Percentiles rank a stretch among this genome's conserved stretches.
Conservation (phyloP, 1,284 basidiomycete genomes). For the Neolentinus lepideus region DNA sequence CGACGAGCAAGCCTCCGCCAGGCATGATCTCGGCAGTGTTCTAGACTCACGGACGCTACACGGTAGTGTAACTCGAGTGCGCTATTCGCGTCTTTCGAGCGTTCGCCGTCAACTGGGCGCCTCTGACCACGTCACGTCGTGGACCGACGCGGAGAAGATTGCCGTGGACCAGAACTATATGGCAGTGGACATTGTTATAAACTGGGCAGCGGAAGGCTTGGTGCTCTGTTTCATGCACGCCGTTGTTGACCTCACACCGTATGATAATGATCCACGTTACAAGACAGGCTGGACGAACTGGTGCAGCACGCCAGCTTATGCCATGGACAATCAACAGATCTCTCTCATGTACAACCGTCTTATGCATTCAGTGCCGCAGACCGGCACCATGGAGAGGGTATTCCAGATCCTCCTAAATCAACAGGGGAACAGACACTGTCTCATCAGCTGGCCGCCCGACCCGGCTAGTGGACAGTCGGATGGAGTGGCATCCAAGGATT, state of each 20-base stretch:
- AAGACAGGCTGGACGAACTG: conserved; percentile 90
- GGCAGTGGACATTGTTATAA: conserved; percentile 89
- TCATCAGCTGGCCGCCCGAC: conserved; percentile 88
- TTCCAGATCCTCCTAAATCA: conserved; percentile 71
- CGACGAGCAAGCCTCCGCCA: conserved; percentile 76
- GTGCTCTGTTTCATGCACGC: conserved; percentile 96
- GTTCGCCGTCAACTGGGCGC: conserved; percentile 64
- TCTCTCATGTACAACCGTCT: conserved; percentile 53
- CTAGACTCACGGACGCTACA: conserved; percentile 78
- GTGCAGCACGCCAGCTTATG: conserved; percentile 69
- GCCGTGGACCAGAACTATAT: conserved; percentile 77
- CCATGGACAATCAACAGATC: conserved; percentile 47
- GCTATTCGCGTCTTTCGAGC: conserved; percentile 65
- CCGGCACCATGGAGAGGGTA: conserved; percentile 49
- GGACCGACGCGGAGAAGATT: conserved; percentile 62
- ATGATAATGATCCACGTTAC: conserved; percentile 74
- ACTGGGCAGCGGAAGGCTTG: conserved; percentile 88
- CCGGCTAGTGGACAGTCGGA: conserved; percentile 21
- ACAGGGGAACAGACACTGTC: conserved; percentile 45
- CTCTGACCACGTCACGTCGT: conserved; percentile 41
- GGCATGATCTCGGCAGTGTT: conserved; percentile 72
- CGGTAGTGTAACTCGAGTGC: conserved; percentile 85
- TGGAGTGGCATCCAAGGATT: conserved; percentile 72
- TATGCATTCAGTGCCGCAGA: conserved; percentile 41
- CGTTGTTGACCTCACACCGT: conserved; percentile 66